These are phyloP conservation scores for Aspergillus brunneoviolaceus DNA, from an alignment of 2,329 filamentous ascomycete genomes.

Conservation along the genomic window DNA sequence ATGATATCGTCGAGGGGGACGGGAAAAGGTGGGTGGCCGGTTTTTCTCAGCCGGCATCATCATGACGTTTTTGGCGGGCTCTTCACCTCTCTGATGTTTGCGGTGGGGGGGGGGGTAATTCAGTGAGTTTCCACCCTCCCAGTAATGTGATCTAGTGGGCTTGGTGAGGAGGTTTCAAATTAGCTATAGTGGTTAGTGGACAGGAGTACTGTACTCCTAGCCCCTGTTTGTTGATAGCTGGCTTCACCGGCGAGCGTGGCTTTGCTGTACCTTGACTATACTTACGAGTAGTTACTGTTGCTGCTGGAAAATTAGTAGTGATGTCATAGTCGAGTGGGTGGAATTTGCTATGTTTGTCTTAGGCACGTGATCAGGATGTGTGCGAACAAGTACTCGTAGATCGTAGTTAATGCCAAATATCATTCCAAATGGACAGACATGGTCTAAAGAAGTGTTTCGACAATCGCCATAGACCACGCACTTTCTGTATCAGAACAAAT, in stretches of 20 bases:
- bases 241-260: neutral
- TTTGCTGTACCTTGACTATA: neutral
- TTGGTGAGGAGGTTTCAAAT: neutral
- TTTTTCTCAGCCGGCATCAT: conserved; percentile 6
- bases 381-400: too few species aligned
- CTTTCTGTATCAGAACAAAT: neutral
- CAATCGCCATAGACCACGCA: too few species aligned
- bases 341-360: neutral
- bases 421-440: too few species aligned
- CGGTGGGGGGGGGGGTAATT: neutral
- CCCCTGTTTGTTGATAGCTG: too few species aligned
- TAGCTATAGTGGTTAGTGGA: neutral
- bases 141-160: neutral
- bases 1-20: too few species aligned
- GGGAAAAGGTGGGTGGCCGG: too few species aligned
- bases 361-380: neutral
- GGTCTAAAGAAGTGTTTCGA: too few species aligned
- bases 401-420: too few species aligned
- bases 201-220: neutral
- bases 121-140: neutral
- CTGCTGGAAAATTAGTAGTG: neutral
- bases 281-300: neutral
- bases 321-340: neutral
- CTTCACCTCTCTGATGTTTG: neutral
- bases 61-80: conserved; percentile 10